A percentile compares a stretch with the other conserved stretches of the same genome.
Conservation (phyloP, 148 eudicot species). For the Spergularia bocconei region DNA sequence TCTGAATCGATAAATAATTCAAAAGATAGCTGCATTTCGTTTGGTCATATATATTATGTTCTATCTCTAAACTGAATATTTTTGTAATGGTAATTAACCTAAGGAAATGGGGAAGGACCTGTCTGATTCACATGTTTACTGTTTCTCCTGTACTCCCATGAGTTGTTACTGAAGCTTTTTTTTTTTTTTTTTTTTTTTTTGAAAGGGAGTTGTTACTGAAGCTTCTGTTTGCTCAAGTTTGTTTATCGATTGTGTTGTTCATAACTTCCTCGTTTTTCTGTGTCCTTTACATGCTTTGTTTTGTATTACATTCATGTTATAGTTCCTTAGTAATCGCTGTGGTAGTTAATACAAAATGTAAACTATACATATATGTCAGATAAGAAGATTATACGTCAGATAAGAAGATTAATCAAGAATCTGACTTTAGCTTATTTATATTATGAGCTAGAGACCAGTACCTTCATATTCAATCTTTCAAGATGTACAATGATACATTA, state of each 20-base stretch:
- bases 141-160: not conserved
- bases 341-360: not conserved
- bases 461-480: not conserved
- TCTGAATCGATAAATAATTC: not conserved
- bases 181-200: too few relatives aligned
- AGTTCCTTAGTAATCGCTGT: not conserved
- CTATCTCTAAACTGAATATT: not conserved
- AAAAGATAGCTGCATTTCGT: too few relatives aligned
- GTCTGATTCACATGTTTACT: not conserved
- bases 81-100: not conserved
- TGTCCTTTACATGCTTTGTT: not conserved
- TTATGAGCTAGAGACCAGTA: not conserved
- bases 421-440: not conserved
- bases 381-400: not conserved
- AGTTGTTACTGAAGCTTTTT: too few relatives aligned
- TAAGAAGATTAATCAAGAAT: not conserved
- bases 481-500: conserved; percentile 5
- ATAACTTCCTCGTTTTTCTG: not conserved
- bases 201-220: not conserved
- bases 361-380: not conserved
- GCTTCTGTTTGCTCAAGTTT: not conserved
- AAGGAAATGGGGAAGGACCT: not conserved
- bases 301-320: not conserved
- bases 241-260: not conserved
- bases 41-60: too few relatives aligned